These are phyloP conservation scores for Purpureocillium takamizusanense DNA, from an alignment of 2,329 filamentous ascomycete species.

Conservation along the genomic window DNA sequence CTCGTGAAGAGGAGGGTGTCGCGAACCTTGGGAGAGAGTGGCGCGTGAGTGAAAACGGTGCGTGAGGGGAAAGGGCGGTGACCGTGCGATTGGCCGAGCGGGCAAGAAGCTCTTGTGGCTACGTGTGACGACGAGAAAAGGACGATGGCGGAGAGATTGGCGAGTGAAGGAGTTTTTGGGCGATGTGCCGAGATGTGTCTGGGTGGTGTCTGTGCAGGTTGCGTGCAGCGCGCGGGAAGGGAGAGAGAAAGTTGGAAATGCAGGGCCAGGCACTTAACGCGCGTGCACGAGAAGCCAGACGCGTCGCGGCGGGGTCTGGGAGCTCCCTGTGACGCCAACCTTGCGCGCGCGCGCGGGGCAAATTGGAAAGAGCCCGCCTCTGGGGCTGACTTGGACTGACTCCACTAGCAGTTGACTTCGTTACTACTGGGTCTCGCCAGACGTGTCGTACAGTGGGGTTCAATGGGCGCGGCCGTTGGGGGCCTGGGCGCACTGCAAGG, in stretches of 20 bases:
- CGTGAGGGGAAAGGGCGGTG: background rate
- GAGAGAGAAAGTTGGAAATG: conserved; percentile 3
- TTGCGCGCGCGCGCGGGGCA: conserved; percentile 4
- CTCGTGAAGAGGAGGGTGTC: background rate
- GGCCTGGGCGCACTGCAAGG: too few species aligned
- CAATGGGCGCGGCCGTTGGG: too few species aligned
- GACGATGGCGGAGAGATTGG: background rate
- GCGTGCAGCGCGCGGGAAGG: conserved; percentile 3
- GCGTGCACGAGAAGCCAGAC: conserved; percentile 15
- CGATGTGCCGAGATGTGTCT: background rate
- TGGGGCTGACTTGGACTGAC: too few species aligned
- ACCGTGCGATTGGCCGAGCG: too few species aligned
- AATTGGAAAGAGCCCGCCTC: background rate
- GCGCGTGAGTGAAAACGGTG: background rate
- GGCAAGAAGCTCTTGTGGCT: too few species aligned
- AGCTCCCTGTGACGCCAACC: conserved; percentile 16
- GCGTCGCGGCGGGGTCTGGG: conserved; percentile 15
- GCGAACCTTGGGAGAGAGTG: conserved; percentile 1
- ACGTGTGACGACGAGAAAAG: background rate
- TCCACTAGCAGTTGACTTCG: too few species aligned
- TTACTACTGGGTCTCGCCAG: too few species aligned
- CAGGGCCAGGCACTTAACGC: conserved; percentile 23
- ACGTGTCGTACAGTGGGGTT: too few species aligned
- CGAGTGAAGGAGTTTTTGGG: background rate
- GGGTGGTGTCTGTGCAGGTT: background rate